Evolutionary conservation across 148 eudicot genomes (phyloP).

Genomic region (Pharnaceum exiguum): DNA sequence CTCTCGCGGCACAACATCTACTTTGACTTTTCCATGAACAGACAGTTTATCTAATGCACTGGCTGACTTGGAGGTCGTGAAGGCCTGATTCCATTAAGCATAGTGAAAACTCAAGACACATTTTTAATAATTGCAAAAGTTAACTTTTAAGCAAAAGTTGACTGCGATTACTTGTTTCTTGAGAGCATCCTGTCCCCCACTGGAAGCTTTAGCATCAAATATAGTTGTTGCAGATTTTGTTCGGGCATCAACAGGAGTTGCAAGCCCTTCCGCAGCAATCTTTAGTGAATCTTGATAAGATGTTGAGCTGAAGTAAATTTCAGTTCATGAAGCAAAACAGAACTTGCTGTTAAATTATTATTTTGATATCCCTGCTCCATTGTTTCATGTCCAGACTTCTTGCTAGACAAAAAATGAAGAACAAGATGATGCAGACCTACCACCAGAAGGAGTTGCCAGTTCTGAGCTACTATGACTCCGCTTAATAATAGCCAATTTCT

Average conservation of each 20-base stretch:
- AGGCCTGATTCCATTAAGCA: constrained; percentile 17
- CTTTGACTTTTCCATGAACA: constrained; percentile 13
- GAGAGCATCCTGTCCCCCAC: constrained; percentile 15
- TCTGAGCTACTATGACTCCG: constrained; percentile 28
- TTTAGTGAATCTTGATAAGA: constrained; percentile 39
- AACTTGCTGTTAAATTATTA: background rate
- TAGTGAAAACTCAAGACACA: background rate
- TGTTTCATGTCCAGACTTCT: background rate
- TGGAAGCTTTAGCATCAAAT: constrained; percentile 11
- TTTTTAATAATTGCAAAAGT: background rate
- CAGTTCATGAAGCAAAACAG: constrained; percentile 17
- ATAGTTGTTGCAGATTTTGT: constrained; percentile 5
- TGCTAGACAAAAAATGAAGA: background rate
- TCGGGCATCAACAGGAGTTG: constrained; percentile 13
- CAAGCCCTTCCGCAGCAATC: constrained; percentile 14
- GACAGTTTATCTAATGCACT: constrained; percentile 24
- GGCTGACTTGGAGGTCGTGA: constrained; percentile 21
- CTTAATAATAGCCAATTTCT: constrained; percentile 38
- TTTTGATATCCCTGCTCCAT: background rate
- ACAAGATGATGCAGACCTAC: constrained; percentile 29
- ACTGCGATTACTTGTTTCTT: constrained; percentile 20
- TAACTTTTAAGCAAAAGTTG: constrained; percentile 14
- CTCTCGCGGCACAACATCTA: constrained; percentile 16
- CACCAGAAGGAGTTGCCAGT: constrained; percentile 29
- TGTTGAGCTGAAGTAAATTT: constrained; percentile 26